Conservation (phyloP, 2,329 filamentous ascomycete genomes). For the Arthrobotrys conoides region DNA sequence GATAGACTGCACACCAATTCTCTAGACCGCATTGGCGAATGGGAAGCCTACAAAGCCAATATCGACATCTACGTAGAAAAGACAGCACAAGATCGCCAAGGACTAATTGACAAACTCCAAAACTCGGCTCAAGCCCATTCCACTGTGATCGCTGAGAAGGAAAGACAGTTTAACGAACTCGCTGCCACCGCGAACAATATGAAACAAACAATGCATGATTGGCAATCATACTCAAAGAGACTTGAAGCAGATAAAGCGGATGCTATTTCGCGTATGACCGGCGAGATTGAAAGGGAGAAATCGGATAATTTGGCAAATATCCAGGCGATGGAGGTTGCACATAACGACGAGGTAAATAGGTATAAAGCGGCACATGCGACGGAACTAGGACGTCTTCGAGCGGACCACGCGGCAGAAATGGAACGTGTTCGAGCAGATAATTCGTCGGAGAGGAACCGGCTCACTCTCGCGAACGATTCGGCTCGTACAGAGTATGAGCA, state of each 20-base stretch:
- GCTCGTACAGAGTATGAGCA: constrained; percentile 31
- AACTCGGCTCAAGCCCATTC: constrained; percentile 49
- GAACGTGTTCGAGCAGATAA: constrained; percentile 20
- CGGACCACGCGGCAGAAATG: constrained; percentile 26
- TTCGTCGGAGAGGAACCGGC: neutral
- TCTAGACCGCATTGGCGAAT: constrained; percentile 36
- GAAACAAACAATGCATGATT: constrained; percentile 31
- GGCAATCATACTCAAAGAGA: constrained; percentile 44
- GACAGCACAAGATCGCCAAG: constrained; percentile 38
- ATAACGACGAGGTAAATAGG: constrained; percentile 38
- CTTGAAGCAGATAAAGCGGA: constrained; percentile 45
- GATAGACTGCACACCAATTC: constrained; percentile 30
- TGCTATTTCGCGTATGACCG: neutral
- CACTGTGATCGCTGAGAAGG: constrained; percentile 43
- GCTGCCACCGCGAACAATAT: constrained; percentile 15
- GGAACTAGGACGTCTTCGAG: neutral
- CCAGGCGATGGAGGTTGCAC: constrained; percentile 32
- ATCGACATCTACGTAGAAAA: constrained; percentile 47
- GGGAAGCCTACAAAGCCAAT: constrained; percentile 41
- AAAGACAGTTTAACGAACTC: constrained; percentile 30
- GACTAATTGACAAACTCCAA: constrained; percentile 39
- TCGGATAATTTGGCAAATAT: constrained; percentile 31
- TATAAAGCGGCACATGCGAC: constrained; percentile 19
- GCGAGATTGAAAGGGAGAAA: constrained; percentile 21
- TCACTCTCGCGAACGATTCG: constrained; percentile 10